phyloP scores from a whole-genome alignment of 1,284 basidiomycete genomes.

The Moesziomyces globuligerus region DNA sequence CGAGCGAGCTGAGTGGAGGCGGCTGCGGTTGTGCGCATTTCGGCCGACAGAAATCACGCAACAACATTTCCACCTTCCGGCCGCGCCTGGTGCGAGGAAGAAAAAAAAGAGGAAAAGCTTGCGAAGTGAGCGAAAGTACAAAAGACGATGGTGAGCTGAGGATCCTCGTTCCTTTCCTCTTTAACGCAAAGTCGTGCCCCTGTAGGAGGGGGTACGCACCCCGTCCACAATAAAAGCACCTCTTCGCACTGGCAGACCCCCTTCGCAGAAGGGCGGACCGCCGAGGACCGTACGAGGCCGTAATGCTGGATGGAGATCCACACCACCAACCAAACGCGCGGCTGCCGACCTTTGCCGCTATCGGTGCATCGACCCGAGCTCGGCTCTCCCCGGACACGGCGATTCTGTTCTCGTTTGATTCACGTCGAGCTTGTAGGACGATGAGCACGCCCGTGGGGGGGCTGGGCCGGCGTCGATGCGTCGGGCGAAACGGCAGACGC shows the following conservation, averaged over 20 bases:
- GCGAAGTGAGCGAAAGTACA: conserved; percentile 2
- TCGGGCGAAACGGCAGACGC: too few relatives aligned
- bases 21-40: background rate
- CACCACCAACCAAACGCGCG: conserved; percentile 16
- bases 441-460: background rate
- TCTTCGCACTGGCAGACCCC: conserved; percentile 44
- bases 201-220: conserved; percentile 43
- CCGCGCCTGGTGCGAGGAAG: background rate
- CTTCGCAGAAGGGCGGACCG: conserved; percentile 13
- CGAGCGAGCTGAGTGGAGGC: too few relatives aligned
- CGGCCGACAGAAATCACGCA: conserved; percentile 2
- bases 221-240: conserved; percentile 57
- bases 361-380: too few relatives aligned
- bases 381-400: background rate
- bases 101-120: background rate
- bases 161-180: conserved; percentile 23
- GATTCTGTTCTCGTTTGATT: conserved; percentile 7
- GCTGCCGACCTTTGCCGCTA: too few relatives aligned
- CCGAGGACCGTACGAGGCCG: conserved; percentile 57
- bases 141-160: background rate
- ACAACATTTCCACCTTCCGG: background rate
- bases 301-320: conserved; percentile 54
- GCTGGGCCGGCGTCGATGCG: background rate
- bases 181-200: conserved; percentile 50
- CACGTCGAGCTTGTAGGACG: conserved; percentile 11